Percentiles rank a stretch among this genome's conserved stretches.
These are phyloP conservation scores for Fusarium avenaceum DNA, from an alignment of 2,329 filamentous ascomycete genomes.

Conservation along the genomic window DNA sequence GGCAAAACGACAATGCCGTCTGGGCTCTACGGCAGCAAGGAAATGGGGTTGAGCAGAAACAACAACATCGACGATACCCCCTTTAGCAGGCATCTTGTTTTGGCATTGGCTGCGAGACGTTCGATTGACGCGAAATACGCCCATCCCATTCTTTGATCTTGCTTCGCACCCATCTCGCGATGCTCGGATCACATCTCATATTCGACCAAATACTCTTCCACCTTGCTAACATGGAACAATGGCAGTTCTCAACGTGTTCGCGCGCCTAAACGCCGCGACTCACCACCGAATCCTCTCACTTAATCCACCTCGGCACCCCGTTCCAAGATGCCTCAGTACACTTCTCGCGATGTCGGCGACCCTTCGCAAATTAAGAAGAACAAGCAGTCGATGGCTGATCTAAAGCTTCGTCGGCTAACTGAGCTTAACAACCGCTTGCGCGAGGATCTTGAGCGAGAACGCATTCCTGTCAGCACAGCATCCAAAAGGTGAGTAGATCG, in stretches of 20 bases:
- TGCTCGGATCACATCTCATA: slow-evolving; percentile 15
- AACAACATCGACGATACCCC: slow-evolving; percentile 31
- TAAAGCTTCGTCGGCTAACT: slow-evolving; percentile 95
- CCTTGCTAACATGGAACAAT: slow-evolving; percentile 36
- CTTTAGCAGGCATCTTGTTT: slow-evolving; percentile 27
- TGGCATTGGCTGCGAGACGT: slow-evolving; percentile 26
- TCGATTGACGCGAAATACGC: slow-evolving; percentile 25
- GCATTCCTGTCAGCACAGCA: slow-evolving; percentile 95
- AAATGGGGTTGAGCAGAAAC: slow-evolving; percentile 24
- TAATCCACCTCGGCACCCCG: slow-evolving; percentile 39
- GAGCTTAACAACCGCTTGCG: slow-evolving; percentile 96
- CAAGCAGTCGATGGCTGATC: slow-evolving; percentile 99
- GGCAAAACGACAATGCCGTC: slow-evolving; percentile 14
- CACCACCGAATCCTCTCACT: slow-evolving; percentile 18
- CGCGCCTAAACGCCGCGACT: slow-evolving; percentile 35
- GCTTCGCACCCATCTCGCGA: slow-evolving; percentile 17
- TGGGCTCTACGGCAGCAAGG: slow-evolving; percentile 15
- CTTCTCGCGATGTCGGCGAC: slow-evolving; percentile 75
- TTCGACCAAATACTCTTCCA: slow-evolving; percentile 1
- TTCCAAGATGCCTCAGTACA: slow-evolving; percentile 73
- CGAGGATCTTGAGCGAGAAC: slow-evolving; percentile 94
- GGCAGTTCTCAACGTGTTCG: slow-evolving; percentile 37
- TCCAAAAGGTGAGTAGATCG: slow-evolving; percentile 77
- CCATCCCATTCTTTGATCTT: slow-evolving; percentile 12
- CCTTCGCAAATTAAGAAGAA: slow-evolving; percentile 84